These are phyloP conservation scores for Ustilago bromivora DNA, from an alignment of 1,284 basidiomycete species.

Conservation along the genomic window DNA sequence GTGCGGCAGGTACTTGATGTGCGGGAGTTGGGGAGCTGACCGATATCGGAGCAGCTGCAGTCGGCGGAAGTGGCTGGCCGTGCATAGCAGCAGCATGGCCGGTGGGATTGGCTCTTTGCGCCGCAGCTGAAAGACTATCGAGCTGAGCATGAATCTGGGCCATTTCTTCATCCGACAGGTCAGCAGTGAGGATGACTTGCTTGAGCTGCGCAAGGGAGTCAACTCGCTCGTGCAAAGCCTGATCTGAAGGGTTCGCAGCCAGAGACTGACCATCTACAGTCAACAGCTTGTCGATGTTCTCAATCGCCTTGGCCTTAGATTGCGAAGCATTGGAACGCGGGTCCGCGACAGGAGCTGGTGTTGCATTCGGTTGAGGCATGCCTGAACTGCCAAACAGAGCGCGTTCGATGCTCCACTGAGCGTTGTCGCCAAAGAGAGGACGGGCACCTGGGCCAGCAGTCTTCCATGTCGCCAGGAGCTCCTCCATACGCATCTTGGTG, in stretches of 20 bases:
- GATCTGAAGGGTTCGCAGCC: constrained; percentile 47
- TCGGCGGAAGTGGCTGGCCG: constrained; percentile 22
- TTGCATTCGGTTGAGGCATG: constrained; percentile 36
- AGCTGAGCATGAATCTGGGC: constrained; percentile 83
- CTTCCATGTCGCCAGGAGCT: constrained; percentile 67
- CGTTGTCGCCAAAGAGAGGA: constrained; percentile 61
- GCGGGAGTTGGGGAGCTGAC: constrained; percentile 8
- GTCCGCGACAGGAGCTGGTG: constrained; percentile 28
- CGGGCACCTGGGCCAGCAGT: constrained; percentile 51
- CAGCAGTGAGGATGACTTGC: constrained; percentile 78
- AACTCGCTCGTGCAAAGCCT: constrained; percentile 42
- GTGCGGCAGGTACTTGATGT: constrained; percentile 58
- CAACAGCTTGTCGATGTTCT: constrained; percentile 61
- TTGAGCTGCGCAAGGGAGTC: constrained; percentile 75
- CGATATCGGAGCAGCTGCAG: constrained; percentile 12
- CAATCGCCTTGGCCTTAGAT: constrained; percentile 54
- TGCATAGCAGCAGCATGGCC: constrained; percentile 56
- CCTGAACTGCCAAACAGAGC: constrained; percentile 62
- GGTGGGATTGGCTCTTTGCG: constrained; percentile 42
- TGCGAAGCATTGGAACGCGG: constrained; percentile 24
- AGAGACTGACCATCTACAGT: constrained; percentile 54
- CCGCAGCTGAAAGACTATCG: constrained; percentile 74
- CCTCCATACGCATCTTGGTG: constrained; percentile 65
- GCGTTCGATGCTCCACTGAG: constrained; percentile 64
- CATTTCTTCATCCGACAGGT: constrained; percentile 83